Conservation (phyloP, 129 eudicot genomes). For the Dittrichia graveolens region DNA sequence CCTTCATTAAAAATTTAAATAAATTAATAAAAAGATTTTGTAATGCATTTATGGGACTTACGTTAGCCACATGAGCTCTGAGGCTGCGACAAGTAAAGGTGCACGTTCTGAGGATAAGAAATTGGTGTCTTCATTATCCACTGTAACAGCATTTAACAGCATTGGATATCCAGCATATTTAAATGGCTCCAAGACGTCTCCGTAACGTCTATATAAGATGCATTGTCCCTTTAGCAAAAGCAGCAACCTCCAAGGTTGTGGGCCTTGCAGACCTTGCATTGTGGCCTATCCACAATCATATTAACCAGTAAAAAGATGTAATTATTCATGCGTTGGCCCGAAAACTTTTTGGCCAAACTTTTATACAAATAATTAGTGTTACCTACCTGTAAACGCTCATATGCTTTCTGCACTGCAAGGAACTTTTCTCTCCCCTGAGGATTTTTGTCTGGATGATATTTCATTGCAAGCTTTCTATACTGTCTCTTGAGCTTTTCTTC, state of each 20-base stretch:
- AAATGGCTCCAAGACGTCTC: conserved; percentile 83
- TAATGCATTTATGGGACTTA: conserved; percentile 49
- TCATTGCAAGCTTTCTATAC: conserved; percentile 94
- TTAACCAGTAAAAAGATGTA: background rate
- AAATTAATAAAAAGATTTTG: background rate
- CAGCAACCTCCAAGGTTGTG: conserved; percentile 91
- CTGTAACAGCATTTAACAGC: conserved; percentile 93
- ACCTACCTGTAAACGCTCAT: conserved; percentile 91
- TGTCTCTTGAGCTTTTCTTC: conserved; percentile 97
- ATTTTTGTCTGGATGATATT: conserved; percentile 98
- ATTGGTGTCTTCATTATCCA: conserved; percentile 82
- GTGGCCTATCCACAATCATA: conserved; percentile 58
- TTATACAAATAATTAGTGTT: background rate
- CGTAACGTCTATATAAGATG: conserved; percentile 84
- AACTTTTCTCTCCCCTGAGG: conserved; percentile 99
- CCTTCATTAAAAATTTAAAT: background rate
- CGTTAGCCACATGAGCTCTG: conserved; percentile 97
- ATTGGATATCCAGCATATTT: conserved; percentile 99
- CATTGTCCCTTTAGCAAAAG: conserved; percentile 96
- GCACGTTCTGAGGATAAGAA: conserved; percentile 90
- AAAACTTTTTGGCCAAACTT: background rate
- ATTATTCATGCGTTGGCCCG: no score
- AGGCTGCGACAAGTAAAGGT: conserved; percentile 94
- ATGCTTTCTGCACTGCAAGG: conserved; percentile 97
- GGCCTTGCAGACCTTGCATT: conserved; percentile 99